Base-by-base conservation (phyloP, 108 stramenopile species). In the Conticribra guillardii region DNA sequence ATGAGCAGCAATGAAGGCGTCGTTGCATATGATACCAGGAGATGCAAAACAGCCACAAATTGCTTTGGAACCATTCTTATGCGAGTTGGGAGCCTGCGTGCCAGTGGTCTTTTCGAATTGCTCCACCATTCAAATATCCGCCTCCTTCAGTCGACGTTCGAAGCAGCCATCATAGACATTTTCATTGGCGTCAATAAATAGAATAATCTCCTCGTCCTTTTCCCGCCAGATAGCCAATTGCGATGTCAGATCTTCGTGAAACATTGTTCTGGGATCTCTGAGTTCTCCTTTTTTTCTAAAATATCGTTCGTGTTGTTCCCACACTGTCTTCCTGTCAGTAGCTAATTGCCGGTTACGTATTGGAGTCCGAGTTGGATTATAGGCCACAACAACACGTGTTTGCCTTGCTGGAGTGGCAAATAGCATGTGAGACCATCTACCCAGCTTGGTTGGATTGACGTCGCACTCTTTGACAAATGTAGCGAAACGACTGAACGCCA, bases 121-220 rank as follows among this genome's bases (percentile, higher is more conserved):
- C n/a, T 59, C 32, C 17, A 11, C 30, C 9, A 31, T 31, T 31
- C 32, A 21, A 33, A 59, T 2, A 37, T n/a, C n/a, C n/a, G n/a
- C n/a, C n/a, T n/a, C n/a, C n/a, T n/a, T n/a, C n/a, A 21, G 33
- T 3, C 33, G 17, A 18, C 31, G 30, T 21, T 29, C 15, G 18
- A 66, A 26, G 1, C 16, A 1, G 15, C 64, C 64, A 17, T 11
- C 29, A 17, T 66, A 53, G 0, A 53, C 32, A 33, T 66, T 52
- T 15, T 66, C 51, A 53, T 66, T 66, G 33, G 48, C 0, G 18
- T 66, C 51, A 0, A 34, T 19, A 19, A 66, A 53, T 2, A 66
- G 26, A 19, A 64, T 64, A 49, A 64, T 64, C 0, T 31, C 62
- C 2, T 64, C 47, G 0, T 34, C 47, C 0, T 47, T 4, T 2